These are phyloP conservation scores for Epichloe elymi DNA, from an alignment of 2,329 filamentous ascomycete genomes.

Conservation along the genomic window DNA sequence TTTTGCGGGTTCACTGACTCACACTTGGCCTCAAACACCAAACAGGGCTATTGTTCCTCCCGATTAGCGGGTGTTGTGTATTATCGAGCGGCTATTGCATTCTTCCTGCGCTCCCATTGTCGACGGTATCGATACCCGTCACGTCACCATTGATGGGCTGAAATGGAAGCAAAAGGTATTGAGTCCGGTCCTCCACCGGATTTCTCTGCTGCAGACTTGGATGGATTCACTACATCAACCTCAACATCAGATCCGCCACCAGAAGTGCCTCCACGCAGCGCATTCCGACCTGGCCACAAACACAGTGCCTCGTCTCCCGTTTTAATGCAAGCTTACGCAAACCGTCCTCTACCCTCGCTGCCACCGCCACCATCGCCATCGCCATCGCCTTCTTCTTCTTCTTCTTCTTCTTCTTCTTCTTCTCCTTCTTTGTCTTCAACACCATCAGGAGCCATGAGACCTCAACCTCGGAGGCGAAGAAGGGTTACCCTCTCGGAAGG, in stretches of 20 bases:
- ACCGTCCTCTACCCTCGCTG: slow-evolving; percentile 11
- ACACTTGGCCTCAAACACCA: not conserved
- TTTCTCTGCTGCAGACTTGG: not conserved
- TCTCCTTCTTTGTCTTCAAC: not conserved
- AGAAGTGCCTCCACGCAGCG: not conserved
- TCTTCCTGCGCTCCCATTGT: not conserved
- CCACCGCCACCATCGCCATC: slow-evolving; percentile 2
- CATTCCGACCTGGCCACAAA: not conserved
- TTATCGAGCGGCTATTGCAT: not conserved
- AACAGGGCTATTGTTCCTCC: not conserved
- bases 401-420: not conserved
- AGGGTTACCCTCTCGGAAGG: not conserved
- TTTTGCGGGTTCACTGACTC: not conserved
- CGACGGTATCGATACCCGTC: not conserved
- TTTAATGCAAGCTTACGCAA: slow-evolving; percentile 8
- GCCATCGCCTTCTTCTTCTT: too few relatives aligned
- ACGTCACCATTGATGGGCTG: not conserved
- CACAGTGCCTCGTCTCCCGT: slow-evolving; percentile 4
- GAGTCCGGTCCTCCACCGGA: not conserved
- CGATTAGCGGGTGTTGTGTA: not conserved
- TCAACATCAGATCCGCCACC: not conserved
- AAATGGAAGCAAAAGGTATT: not conserved
- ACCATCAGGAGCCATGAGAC: not conserved
- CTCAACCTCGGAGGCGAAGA: not conserved
- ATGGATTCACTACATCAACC: not conserved